These are phyloP conservation scores for Scedosporium apiospermum DNA, from an alignment of 2,329 filamentous ascomycete species.

Conservation along the genomic window DNA sequence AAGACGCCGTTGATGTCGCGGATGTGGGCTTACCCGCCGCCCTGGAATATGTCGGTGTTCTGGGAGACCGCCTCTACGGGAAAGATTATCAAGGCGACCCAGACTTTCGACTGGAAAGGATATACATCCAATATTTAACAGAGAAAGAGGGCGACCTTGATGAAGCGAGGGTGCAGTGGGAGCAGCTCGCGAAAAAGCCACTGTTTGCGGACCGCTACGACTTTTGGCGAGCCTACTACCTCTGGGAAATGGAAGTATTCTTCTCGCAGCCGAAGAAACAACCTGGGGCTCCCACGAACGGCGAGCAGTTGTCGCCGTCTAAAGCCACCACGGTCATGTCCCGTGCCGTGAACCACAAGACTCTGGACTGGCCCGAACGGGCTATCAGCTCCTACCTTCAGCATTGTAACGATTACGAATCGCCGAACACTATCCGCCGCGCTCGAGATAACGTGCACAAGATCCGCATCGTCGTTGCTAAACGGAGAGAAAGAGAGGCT, in stretches of 20 bases:
- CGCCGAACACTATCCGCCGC: constrained; percentile 61
- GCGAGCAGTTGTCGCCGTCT: constrained; percentile 35
- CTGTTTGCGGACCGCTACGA: constrained; percentile 71
- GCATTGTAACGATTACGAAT: constrained; percentile 86
- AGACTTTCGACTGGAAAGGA: constrained; percentile 78
- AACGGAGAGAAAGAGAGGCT: constrained; percentile 57
- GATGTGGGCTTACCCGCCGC: constrained; percentile 82
- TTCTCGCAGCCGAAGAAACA: constrained; percentile 42
- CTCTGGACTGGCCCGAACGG: constrained; percentile 68
- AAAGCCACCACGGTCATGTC: constrained; percentile 68
- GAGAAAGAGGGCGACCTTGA: constrained; percentile 72
- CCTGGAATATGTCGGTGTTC: constrained; percentile 75
- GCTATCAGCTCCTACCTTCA: constrained; percentile 64
- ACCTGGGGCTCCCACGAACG: constrained; percentile 11
- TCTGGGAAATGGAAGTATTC: constrained; percentile 74
- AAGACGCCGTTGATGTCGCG: constrained; percentile 80
- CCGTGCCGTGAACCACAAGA: constrained; percentile 53
- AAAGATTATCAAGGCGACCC: constrained; percentile 75
- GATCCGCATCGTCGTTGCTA: constrained; percentile 51
- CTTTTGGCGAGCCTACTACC: constrained; percentile 89
- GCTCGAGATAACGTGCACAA: constrained; percentile 67
- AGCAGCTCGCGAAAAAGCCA: constrained; percentile 53
- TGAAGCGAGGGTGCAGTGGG: constrained; percentile 70
- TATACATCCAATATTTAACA: constrained; percentile 84
- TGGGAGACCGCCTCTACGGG: constrained; percentile 66